Percentiles rank a stretch among this genome's conserved stretches.
These are phyloP conservation scores for Aquanectria penicillioides DNA, from an alignment of 2,329 filamentous ascomycete species.

Conservation along the genomic window DNA sequence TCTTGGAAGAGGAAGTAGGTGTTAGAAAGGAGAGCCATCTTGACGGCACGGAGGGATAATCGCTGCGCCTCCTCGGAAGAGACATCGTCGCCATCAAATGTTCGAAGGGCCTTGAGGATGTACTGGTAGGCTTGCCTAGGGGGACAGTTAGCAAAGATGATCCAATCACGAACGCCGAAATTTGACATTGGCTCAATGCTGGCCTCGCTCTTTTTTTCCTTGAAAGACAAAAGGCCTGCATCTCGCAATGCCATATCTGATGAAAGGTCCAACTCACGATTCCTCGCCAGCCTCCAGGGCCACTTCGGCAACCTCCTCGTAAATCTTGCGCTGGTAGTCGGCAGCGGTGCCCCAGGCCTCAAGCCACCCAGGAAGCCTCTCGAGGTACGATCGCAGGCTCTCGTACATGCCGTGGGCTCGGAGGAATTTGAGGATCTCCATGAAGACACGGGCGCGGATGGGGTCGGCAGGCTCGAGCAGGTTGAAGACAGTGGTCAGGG, in stretches of 20 bases:
- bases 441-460: constrained; percentile 88
- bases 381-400: constrained; percentile 82
- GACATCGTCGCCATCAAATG: constrained; percentile 67
- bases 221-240: background rate
- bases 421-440: constrained; percentile 87
- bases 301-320: constrained; percentile 82
- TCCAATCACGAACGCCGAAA: background rate
- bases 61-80: constrained; percentile 69
- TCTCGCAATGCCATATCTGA: constrained; percentile 2
- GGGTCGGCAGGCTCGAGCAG: constrained; percentile 80
- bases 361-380: constrained; percentile 85
- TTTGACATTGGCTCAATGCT: background rate
- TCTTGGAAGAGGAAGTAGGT: constrained; percentile 79
- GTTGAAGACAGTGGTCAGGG: constrained; percentile 97
- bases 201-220: background rate
- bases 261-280: constrained; percentile 64
- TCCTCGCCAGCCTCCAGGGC: constrained; percentile 82
- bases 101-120: constrained; percentile 69
- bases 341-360: constrained; percentile 82
- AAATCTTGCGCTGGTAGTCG: constrained; percentile 86
- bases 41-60: constrained; percentile 67
- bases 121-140: constrained; percentile 72
- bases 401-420: constrained; percentile 82
- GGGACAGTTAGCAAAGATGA: background rate
- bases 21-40: constrained; percentile 62